These are phyloP conservation scores for Podospora pseudocomata DNA, from an alignment of 495 filamentous ascomycete genomes.

Conservation along the genomic window DNA sequence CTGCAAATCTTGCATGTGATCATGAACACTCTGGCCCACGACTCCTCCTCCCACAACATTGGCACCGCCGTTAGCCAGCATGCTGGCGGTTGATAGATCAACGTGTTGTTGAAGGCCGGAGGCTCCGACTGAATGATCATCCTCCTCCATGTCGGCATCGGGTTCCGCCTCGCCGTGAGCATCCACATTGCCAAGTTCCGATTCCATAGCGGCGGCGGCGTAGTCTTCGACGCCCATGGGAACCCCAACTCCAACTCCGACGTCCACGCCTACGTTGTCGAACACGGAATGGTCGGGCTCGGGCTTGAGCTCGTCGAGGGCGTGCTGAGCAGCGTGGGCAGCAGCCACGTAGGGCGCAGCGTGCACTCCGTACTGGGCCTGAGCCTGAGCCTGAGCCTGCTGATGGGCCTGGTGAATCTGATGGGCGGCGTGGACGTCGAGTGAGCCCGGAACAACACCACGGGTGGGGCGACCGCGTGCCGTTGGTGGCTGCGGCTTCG, in stretches of 20 bases:
- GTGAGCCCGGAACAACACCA: neutral
- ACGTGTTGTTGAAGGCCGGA: conserved; percentile 28
- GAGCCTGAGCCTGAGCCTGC: conserved; percentile 13
- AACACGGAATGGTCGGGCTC: conserved; percentile 54
- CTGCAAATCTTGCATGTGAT: conserved; percentile 24
- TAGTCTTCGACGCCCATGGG: conserved; percentile 41
- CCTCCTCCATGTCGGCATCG: conserved; percentile 33
- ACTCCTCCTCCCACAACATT: conserved; percentile 6
- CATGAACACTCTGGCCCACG: conserved; percentile 20
- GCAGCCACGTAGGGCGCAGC: conserved; percentile 6
- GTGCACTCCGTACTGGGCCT: conserved; percentile 8
- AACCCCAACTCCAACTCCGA: neutral
- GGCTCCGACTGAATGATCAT: conserved; percentile 20
- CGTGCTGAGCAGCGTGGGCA: conserved; percentile 20
- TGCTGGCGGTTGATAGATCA: conserved; percentile 32
- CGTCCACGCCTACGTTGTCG: conserved; percentile 32
- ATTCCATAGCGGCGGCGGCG: conserved; percentile 39
- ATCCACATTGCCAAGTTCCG: conserved; percentile 25
- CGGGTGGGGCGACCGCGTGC: conserved; percentile 25
- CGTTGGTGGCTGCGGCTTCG: conserved; percentile 35
- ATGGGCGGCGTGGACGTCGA: conserved; percentile 17
- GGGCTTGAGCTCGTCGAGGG: conserved; percentile 58
- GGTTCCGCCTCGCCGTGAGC: conserved; percentile 32
- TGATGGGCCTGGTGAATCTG: conserved; percentile 17
- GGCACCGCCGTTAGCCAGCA: conserved; percentile 29